These are phyloP conservation scores for Lasiosphaeris hirsuta DNA, from an alignment of 495 filamentous ascomycete genomes.

Conservation along the genomic window DNA sequence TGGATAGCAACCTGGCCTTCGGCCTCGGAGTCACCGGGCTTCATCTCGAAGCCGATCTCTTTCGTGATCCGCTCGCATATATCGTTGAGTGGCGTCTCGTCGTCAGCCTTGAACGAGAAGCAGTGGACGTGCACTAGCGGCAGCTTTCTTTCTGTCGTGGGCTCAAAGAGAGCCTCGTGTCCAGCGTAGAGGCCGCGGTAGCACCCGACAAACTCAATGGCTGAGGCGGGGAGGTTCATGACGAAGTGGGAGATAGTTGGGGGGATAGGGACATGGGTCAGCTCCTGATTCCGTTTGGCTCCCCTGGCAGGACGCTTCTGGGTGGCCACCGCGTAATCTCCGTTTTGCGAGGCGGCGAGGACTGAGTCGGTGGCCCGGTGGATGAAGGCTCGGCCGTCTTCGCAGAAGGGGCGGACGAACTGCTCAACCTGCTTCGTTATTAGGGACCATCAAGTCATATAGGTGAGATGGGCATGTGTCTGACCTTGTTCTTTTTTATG, in stretches of 20 bases:
- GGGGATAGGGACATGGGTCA: conserved; percentile 52
- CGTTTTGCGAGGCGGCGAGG: conserved; percentile 46
- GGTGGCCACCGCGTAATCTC: conserved; percentile 43
- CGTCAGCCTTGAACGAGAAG: conserved; percentile 73
- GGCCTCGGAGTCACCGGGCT: conserved; percentile 50
- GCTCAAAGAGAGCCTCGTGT: conserved; percentile 61
- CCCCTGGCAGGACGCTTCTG: conserved; percentile 38
- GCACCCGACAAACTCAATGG: conserved; percentile 77
- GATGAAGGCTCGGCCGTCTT: conserved; percentile 81
- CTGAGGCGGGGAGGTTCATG: conserved; percentile 92
- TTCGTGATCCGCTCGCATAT: conserved; percentile 66
- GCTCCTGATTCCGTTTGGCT: conserved; percentile 31
- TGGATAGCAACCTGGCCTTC: conserved; percentile 62
- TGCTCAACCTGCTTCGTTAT: conserved; percentile 52
- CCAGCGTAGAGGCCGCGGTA: conserved; percentile 79
- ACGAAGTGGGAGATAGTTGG: conserved; percentile 84
- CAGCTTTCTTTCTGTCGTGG: conserved; percentile 53
- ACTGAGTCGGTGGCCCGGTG: conserved; percentile 60
- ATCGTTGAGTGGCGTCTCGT: conserved; percentile 54
- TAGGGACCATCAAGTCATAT: not conserved
- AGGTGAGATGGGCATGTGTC: conserved; percentile 6
- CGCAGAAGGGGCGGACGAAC: conserved; percentile 74
- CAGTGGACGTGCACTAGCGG: conserved; percentile 91
- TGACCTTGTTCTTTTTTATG: conserved; percentile 72
- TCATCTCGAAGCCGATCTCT: conserved; percentile 60